Evolutionary conservation across 306 rosid species (phyloP), one percentile per base, ranked within the genome.

Genomic region (Malus sylvestris): DNA sequence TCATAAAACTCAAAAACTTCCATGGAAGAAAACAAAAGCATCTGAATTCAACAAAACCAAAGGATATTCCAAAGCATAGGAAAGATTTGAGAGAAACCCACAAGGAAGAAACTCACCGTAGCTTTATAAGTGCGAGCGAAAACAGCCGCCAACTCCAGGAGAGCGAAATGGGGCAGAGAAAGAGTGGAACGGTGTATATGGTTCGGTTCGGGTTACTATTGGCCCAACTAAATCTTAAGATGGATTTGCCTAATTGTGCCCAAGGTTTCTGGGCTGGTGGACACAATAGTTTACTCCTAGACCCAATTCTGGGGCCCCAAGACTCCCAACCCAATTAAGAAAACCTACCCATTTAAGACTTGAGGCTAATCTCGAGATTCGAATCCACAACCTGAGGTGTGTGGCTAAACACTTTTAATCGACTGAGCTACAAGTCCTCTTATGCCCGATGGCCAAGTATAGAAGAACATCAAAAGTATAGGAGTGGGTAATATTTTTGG

Each of bases 41-140:
- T 16, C 20, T 16, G 55, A 51, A 51, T 51, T 51, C 55, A 42
- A 42, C 10, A 25, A 61, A 8, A 23, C 8, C 65, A 12, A 27
- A 25, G 66, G 15, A 11, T 61, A 16, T 61, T 4, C 8, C 10
- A 38, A 40, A 59, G 44, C 6, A 63, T 5, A 20, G 3, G n/a
- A 30, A 44, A 7, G 46, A 45, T 45, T 62, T 7, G 45, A 45
- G 14, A 61, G 23, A 62, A 74, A 62, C 46, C 68, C 59, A 60
- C 6, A 15, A 9, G 19, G 29, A 40, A 60, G 59, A 73, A 73
- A 44, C 78, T 74, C 70, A 74, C 78, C 70, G 60, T 19, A 14
- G 70, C 15, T 45, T 45, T 44, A 3, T 3, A 74, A 61, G 3
- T 62, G 10, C n/a, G 69, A 6, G 60, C 27, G 25, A 60, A 38